phyloP scores from a whole-genome alignment of 495 filamentous ascomycete genomes.

The Penicillium subrubescens region DNA sequence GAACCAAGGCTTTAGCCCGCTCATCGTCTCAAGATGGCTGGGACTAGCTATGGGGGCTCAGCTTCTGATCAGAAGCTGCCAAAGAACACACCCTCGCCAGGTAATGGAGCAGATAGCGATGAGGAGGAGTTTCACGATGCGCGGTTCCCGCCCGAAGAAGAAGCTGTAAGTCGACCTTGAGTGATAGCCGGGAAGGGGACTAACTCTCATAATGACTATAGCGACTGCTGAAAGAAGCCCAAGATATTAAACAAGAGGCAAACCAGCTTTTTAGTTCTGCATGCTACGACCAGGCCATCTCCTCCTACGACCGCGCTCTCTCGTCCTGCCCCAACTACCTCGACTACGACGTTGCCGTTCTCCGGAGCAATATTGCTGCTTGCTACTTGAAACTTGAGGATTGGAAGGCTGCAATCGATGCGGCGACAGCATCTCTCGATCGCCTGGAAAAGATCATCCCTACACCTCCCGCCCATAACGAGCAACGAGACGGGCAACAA shows the following conservation, averaged over 20 bases:
- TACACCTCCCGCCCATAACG: conserved; percentile 24
- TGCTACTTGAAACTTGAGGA: conserved; percentile 84
- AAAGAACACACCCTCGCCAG: conserved; percentile 15
- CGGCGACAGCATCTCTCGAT: conserved; percentile 73
- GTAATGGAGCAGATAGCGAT: conserved; percentile 37
- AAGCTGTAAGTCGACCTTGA: conserved; percentile 59
- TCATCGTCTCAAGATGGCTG: background rate
- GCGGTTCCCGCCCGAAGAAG: conserved; percentile 73
- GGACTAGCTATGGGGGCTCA: background rate
- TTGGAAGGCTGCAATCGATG: conserved; percentile 80
- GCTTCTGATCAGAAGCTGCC: background rate
- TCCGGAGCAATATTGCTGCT: conserved; percentile 43
- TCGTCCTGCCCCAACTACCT: conserved; percentile 83
- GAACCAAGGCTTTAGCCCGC: background rate
- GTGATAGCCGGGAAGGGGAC: background rate
- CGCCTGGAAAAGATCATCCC: conserved; percentile 64
- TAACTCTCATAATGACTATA: conserved; percentile 31
- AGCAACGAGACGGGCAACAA: conserved; percentile 23
- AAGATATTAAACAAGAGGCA: conserved; percentile 72
- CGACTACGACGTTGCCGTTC: conserved; percentile 68
- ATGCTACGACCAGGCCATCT: conserved; percentile 82
- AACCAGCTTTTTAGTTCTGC: conserved; percentile 74
- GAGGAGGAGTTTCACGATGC: conserved; percentile 52
- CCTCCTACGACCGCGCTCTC: conserved; percentile 84
- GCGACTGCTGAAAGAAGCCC: conserved; percentile 71